phyloP scores from a whole-genome alignment of 495 filamentous ascomycete species.

The Aspergillus olivimuriae region DNA sequence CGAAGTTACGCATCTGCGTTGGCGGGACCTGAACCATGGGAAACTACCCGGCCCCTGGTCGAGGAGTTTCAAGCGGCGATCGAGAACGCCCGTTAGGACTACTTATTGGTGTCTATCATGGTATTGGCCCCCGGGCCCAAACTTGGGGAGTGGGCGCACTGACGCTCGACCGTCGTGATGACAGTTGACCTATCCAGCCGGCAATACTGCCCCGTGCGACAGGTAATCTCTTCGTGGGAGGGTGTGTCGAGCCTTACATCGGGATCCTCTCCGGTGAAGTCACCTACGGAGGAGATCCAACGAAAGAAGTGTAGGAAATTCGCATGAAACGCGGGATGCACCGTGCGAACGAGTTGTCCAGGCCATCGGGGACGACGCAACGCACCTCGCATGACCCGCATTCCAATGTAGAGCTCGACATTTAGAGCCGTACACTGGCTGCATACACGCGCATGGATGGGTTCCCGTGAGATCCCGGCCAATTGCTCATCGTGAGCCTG shows the following conservation, averaged over 20 bases:
- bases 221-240: background rate
- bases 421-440: background rate
- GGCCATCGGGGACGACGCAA: constrained; percentile 1
- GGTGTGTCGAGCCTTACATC: no score
- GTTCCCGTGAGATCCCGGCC: no score
- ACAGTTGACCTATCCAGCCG: constrained; percentile 1
- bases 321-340: background rate
- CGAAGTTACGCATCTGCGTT: background rate
- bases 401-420: constrained; percentile 10
- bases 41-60: background rate
- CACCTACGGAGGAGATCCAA: background rate
- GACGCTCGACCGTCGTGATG: background rate
- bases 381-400: constrained; percentile 9
- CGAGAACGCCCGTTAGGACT: background rate
- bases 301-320: background rate
- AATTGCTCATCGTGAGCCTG: no score
- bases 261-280: background rate
- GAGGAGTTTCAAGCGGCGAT: background rate
- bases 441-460: background rate
- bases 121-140: background rate
- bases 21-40: background rate
- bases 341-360: background rate
- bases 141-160: background rate
- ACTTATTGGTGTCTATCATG: background rate
- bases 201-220: background rate